Base-by-base conservation (phyloP, 2,329 filamentous ascomycete species). In the Diaporthe sp. region DNA sequence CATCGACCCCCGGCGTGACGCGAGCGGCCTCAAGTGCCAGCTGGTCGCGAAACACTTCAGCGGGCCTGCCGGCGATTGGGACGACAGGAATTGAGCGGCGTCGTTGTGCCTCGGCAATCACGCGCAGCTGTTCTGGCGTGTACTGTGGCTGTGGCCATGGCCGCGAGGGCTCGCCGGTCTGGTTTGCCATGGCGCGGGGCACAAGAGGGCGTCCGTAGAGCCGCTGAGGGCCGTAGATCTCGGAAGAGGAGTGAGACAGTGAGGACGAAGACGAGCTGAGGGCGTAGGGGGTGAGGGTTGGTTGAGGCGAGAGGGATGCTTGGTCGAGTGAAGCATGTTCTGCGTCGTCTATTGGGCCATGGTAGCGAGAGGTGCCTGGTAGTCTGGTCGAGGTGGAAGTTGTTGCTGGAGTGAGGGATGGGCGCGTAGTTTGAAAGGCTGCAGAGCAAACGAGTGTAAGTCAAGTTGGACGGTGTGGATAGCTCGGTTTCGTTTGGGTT, bases 1-100 rank as follows among this genome's bases (percentile, higher is more conserved):
- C 94, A 81, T 98, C 95, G 53, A 95, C 87, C 13, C 93, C 94
- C 0, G 95, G 95, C 0, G 94, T 96, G 73, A 92, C 87, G 55
- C 87, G 87, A 75, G 87, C 85, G 61, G 82, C 88, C 25, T 87
- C 86, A 72, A 88, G 84, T 67, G 87, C 85, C 49, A 90, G 81
- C 58, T 89, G 87, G 72, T 91, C 89, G 72, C 89, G 89, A 80
- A 90, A 88, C 71, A 84, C 78, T 63, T 78, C 65, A 58, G 77
- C 22, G 37, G 75, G 61, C 42, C 76, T 57, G 68, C 55, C 57
- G 74, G 76, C 42, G 49, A 73, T 70, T 47, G 72, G 72, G 4
- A 73, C 61, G 10, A 70, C 51, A n/a, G 60, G 67, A 39, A 75
- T 61, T 37, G 55, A 25, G 34, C 53, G 70, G 53, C 72, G 68